Percentiles rank a stretch among this genome's conserved stretches.
These are phyloP conservation scores for Podaxis rugospora DNA, from an alignment of 768 basidiomycete genomes.

Conservation along the genomic window DNA sequence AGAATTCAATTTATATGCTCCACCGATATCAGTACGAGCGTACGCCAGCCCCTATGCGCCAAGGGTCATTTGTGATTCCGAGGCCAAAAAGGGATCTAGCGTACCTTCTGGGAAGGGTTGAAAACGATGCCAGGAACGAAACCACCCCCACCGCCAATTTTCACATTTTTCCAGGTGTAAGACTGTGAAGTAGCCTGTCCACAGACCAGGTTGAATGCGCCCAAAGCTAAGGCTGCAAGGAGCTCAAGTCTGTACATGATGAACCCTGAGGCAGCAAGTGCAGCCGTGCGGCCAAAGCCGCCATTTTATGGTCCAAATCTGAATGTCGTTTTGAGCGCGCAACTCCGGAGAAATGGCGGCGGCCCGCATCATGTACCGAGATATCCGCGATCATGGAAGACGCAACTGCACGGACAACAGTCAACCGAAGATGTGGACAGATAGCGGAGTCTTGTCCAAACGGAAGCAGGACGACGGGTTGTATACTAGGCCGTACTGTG, in stretches of 20 bases:
- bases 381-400: neutral
- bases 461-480: neutral
- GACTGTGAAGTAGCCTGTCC: conserved; percentile 40
- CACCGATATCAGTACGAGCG: conserved; percentile 67
- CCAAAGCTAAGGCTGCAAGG: conserved; percentile 26
- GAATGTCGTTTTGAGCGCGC: neutral
- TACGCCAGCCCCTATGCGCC: conserved; percentile 47
- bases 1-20: conserved; percentile 57
- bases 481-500: neutral
- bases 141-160: conserved; percentile 43
- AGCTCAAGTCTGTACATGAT: conserved; percentile 29
- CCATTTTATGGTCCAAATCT: neutral
- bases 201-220: conserved; percentile 20
- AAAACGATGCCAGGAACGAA: conserved; percentile 60
- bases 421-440: neutral
- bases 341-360: conserved; percentile 5
- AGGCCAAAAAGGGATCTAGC: neutral
- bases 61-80: neutral
- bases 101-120: conserved; percentile 47
- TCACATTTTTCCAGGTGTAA: conserved; percentile 64
- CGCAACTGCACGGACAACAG: neutral
- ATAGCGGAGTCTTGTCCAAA: neutral
- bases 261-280: neutral
- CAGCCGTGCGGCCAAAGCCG: neutral
- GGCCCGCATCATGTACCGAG: neutral